Evolutionary conservation across 1,284 basidiomycete species (phyloP).

Genomic region (Microbotryomycetes sp.): DNA sequence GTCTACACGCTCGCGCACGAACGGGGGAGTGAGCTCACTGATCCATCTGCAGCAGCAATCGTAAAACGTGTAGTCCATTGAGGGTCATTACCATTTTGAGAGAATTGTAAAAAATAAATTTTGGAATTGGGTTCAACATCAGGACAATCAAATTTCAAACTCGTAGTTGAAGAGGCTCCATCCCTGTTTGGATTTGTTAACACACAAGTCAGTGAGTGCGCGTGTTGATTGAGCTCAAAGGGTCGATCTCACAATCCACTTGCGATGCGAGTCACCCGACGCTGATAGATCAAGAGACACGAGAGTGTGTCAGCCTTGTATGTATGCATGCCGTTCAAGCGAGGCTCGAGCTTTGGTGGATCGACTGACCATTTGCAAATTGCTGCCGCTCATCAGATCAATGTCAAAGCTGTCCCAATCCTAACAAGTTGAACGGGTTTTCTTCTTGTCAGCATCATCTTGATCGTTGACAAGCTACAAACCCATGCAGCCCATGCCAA

Average conservation of each 20-base stretch:
- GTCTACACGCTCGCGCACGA: no score
- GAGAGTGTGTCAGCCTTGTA: no score
- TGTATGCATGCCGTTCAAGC: no score
- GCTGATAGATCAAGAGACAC: no score
- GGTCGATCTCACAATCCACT: not conserved
- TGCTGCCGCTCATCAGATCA: not conserved
- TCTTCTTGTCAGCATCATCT: no score
- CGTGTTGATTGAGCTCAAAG: not conserved
- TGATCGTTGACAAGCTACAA: no score
- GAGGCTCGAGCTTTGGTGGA: no score
- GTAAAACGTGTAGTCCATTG: conserved; percentile 76
- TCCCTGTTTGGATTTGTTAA: not conserved
- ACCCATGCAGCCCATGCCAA: no score
- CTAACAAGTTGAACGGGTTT: no score
- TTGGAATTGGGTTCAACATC: conserved; percentile 62
- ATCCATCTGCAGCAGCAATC: conserved; percentile 56
- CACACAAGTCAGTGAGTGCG: not conserved
- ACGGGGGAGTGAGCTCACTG: conserved; percentile 6
- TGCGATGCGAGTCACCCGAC: not conserved
- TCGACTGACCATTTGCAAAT: not conserved
- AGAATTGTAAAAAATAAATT: conserved; percentile 64
- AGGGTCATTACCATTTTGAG: conserved; percentile 40
- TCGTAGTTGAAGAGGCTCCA: conserved; percentile 39
- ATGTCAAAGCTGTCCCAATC: not conserved
- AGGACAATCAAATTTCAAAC: conserved; percentile 58